A percentile compares a stretch with the other conserved stretches of the same genome.
phyloP scores from a whole-genome alignment of 2,329 filamentous ascomycete species.

The Magnaporthiopsis rhizophila region DNA sequence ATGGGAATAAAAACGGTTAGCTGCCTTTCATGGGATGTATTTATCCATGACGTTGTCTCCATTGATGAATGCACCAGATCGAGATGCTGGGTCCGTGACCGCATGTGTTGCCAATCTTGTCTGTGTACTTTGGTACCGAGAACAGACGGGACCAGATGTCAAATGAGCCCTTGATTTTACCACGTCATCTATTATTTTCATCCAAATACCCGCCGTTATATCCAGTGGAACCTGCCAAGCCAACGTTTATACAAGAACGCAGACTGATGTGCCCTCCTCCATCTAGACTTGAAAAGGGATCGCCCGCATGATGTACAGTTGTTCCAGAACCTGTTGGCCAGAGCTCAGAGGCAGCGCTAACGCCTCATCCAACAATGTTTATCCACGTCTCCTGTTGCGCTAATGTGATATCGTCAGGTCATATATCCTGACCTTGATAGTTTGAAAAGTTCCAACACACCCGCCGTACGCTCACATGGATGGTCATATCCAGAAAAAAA shows the following conservation, averaged over 20 bases:
- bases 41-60: not conserved
- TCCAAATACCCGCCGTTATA: too few relatives aligned
- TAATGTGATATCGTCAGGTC: not conserved
- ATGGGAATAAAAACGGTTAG: too few relatives aligned
- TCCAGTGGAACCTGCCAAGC: too few relatives aligned
- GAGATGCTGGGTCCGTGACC: not conserved
- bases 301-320: too few relatives aligned
- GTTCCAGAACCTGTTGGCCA: too few relatives aligned
- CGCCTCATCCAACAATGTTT: not conserved
- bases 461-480: not conserved
- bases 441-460: not conserved
- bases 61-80: not conserved
- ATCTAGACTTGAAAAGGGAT: too few relatives aligned
- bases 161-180: too few relatives aligned
- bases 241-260: too few relatives aligned
- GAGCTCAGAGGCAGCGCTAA: too few relatives aligned
- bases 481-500: not conserved
- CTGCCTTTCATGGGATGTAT: not conserved
- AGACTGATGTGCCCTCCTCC: too few relatives aligned
- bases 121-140: not conserved
- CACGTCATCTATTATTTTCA: too few relatives aligned
- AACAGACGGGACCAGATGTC: not conserved
- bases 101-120: not conserved
- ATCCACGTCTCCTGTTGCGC: not conserved
- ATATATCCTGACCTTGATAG: not conserved